These are phyloP conservation scores for Guadua angustifolia DNA, from an alignment of 176 grass and related monocot species.

Conservation along the genomic window DNA sequence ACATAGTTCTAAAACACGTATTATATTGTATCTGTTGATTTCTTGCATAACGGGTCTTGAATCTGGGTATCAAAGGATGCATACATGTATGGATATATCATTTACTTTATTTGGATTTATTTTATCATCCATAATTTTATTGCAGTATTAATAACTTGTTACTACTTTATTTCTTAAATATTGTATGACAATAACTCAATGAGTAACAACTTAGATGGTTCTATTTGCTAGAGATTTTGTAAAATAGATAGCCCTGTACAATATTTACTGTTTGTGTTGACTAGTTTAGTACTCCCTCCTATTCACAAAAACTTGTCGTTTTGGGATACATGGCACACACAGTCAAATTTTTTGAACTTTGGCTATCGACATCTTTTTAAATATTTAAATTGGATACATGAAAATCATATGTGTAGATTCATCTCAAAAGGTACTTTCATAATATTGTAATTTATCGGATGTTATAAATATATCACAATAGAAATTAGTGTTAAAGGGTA, in stretches of 20 bases:
- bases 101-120: background rate
- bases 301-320: too few relatives aligned
- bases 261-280: slow-evolving; percentile 6
- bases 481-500: too few relatives aligned
- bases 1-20: background rate
- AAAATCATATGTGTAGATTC: too few relatives aligned
- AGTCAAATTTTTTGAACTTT: too few relatives aligned
- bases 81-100: background rate
- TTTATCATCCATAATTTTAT: background rate
- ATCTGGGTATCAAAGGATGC: background rate
- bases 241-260: slow-evolving; percentile 1
- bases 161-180: slow-evolving; percentile 1
- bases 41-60: background rate
- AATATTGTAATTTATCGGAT: too few relatives aligned
- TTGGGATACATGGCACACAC: too few relatives aligned
- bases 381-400: too few relatives aligned
- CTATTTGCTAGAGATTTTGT: slow-evolving; percentile 7
- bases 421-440: too few relatives aligned
- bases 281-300: background rate
- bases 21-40: background rate
- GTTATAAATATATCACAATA: too few relatives aligned
- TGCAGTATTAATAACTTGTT: slow-evolving; percentile 1
- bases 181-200: slow-evolving; percentile 18
- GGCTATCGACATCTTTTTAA: too few relatives aligned
- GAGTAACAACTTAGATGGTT: background rate